These are phyloP conservation scores for Excoecaria cochinchinensis DNA, from an alignment of 345 rosid genomes.

Conservation along the genomic window DNA sequence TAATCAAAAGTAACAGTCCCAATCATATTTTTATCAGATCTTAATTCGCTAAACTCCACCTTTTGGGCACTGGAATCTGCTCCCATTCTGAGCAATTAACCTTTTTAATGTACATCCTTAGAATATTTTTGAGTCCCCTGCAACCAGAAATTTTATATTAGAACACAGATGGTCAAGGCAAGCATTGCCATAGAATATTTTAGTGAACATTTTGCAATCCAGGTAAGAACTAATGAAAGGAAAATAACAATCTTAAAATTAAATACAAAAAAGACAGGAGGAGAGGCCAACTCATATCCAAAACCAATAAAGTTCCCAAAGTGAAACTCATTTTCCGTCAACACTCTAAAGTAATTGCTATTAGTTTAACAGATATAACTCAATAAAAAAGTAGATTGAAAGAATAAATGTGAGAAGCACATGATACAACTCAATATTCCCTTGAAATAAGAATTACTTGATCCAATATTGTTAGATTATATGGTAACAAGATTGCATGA, in stretches of 20 bases:
- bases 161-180: neutral
- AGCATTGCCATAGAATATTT: neutral
- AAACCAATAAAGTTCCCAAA: neutral
- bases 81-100: conserved; percentile 89
- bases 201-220: neutral
- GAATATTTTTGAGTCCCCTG: conserved; percentile 90
- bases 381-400: neutral
- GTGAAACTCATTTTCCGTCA: neutral
- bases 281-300: neutral
- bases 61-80: conserved; percentile 78
- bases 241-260: neutral
- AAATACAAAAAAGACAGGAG: neutral
- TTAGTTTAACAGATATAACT: neutral
- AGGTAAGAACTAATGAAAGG: neutral
- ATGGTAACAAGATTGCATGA: neutral
- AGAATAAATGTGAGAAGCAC: neutral
- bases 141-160: conserved; percentile 25
- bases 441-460: neutral
- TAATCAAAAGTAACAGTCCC: neutral
- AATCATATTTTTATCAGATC: neutral
- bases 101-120: conserved; percentile 75
- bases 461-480: neutral
- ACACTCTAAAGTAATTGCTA: neutral
- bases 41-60: conserved; percentile 36
- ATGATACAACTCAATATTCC: neutral